Conservation (phyloP, 2,329 filamentous ascomycete species). For the Thelonectria olida region DNA sequence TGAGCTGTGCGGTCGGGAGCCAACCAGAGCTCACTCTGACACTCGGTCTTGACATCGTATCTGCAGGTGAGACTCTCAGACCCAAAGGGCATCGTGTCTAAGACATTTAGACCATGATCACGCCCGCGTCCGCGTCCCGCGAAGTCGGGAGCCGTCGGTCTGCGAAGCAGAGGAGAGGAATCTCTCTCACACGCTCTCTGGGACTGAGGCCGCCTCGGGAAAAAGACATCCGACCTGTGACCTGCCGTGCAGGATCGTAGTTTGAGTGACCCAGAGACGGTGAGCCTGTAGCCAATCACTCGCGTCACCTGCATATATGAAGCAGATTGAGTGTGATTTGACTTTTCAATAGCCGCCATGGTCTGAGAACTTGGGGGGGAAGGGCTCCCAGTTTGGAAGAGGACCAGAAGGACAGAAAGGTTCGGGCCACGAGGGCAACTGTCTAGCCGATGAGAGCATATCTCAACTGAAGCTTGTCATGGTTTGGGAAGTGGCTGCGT, state of each 20-base stretch:
- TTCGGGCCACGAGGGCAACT: constrained; percentile 12
- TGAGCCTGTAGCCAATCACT: constrained; percentile 2
- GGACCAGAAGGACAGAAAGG: constrained; percentile 10
- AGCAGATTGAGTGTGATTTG: no score
- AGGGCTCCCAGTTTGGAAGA: constrained; percentile 3
- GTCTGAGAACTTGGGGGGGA: constrained; percentile 4
- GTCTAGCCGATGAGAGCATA: constrained; percentile 18
- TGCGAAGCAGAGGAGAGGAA: constrained; percentile 2
- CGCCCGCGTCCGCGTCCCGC: constrained; percentile 19
- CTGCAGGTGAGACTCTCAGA: constrained; percentile 14
- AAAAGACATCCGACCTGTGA: constrained; percentile 34
- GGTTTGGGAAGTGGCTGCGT: constrained; percentile 20
- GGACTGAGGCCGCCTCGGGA: constrained; percentile 13
- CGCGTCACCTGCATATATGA: no score
- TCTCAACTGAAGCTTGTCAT: constrained; percentile 10
- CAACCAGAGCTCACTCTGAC: constrained; percentile 22
- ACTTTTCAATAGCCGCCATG: constrained; percentile 18
- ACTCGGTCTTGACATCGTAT: no score
- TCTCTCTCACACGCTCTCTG: no score
- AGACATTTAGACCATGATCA: constrained; percentile 32
- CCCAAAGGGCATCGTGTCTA: constrained; percentile 16
- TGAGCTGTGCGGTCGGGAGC: background rate
- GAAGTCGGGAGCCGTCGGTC: constrained; percentile 27
- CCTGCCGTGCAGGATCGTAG: constrained; percentile 28
- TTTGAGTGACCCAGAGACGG: constrained; percentile 21